Evolutionary conservation across 2,329 filamentous ascomycete species (phyloP).

Genomic region (Amauroascus verrucosus): DNA sequence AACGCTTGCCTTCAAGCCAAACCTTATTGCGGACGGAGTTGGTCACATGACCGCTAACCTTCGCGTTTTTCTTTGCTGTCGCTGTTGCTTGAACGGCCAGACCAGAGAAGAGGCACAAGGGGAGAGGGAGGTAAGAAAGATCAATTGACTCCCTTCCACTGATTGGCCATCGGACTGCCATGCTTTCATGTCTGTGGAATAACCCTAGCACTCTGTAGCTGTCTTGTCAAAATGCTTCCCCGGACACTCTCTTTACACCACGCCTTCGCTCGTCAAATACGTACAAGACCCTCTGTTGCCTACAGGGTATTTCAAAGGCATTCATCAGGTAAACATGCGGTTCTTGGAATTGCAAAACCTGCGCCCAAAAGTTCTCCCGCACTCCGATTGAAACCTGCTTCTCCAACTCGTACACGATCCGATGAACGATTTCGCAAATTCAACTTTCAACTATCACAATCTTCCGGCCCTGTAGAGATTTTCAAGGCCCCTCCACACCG

Average conservation of each 20-base stretch:
- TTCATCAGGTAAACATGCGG: neutral
- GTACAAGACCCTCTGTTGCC: neutral
- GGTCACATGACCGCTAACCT: neutral
- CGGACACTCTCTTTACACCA: neutral
- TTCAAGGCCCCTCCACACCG: slow-evolving; percentile 57
- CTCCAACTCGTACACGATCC: neutral
- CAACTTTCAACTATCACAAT: slow-evolving; percentile 40
- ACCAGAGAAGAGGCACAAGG: neutral
- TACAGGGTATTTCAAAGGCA: neutral
- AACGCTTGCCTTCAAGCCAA: no score
- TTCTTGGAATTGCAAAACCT: slow-evolving; percentile 2
- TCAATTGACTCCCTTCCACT: neutral
- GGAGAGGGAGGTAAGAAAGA: neutral
- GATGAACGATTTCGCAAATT: slow-evolving; percentile 14
- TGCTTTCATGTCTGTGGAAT: neutral
- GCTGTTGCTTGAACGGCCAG: neutral
- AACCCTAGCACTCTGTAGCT: neutral
- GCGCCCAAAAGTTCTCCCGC: neutral
- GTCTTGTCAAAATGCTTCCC: neutral
- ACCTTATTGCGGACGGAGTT: no score
- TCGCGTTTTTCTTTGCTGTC: neutral
- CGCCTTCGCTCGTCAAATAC: neutral
- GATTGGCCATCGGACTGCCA: neutral
- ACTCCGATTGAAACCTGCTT: slow-evolving; percentile 5
- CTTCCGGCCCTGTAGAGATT: slow-evolving; percentile 48